Percentiles rank a stretch among this genome's conserved stretches.
phyloP scores from a whole-genome alignment of 1,284 basidiomycete genomes.

The Microbotryum violaceum region DNA sequence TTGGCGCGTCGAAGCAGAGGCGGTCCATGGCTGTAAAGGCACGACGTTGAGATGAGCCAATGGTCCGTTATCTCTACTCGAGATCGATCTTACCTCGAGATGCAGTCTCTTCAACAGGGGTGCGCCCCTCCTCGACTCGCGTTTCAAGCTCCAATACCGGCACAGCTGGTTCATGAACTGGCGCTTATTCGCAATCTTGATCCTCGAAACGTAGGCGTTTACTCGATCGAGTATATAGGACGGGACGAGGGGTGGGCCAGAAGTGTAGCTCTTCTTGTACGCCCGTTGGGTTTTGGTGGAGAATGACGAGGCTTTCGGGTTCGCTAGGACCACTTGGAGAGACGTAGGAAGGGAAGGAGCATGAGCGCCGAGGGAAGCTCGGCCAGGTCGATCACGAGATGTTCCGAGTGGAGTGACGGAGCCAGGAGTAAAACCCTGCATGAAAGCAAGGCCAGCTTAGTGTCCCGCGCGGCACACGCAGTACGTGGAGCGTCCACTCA shows the following conservation, averaged over 20 bases:
- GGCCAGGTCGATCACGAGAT: slow-evolving; percentile 2
- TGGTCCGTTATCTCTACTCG: background rate
- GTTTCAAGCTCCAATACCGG: slow-evolving; percentile 93
- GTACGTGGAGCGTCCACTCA: slow-evolving; percentile 44
- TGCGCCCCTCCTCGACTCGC: slow-evolving; percentile 85
- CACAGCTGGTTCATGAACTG: slow-evolving; percentile 73
- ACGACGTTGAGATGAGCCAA: background rate
- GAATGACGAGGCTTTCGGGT: background rate
- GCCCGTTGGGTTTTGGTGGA: slow-evolving; percentile 38
- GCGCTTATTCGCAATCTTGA: slow-evolving; percentile 65
- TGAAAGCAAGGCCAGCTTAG: background rate
- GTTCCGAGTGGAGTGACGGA: slow-evolving; percentile 9
- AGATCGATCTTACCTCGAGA: slow-evolving; percentile 54
- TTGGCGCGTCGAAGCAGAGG: slow-evolving; percentile 56
- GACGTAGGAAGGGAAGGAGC: background rate
- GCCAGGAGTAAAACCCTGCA: background rate
- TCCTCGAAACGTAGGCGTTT: slow-evolving; percentile 63
- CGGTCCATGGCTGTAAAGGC: slow-evolving; percentile 71
- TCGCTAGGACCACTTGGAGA: slow-evolving; percentile 6
- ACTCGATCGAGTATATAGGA: slow-evolving; percentile 57
- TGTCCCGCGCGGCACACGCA: background rate
- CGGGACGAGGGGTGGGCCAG: slow-evolving; percentile 50
- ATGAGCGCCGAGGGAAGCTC: background rate
- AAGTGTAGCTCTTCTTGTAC: slow-evolving; percentile 49
- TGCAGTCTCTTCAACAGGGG: slow-evolving; percentile 88